Evolutionary conservation across 2,329 filamentous ascomycete genomes (phyloP).

Genomic region (Penicillium janthinellum): DNA sequence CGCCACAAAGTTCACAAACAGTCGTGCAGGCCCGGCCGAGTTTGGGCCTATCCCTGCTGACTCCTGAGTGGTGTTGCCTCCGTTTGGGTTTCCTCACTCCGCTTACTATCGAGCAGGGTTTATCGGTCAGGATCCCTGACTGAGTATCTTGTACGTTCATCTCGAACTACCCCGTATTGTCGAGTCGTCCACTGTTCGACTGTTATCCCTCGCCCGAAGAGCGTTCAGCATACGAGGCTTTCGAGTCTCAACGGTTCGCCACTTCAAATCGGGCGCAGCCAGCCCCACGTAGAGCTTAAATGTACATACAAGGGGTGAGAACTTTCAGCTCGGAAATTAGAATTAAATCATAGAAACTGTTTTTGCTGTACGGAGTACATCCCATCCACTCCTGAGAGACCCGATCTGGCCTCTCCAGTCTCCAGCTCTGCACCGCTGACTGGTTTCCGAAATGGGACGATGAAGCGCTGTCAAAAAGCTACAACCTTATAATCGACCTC

Average conservation of each 20-base stretch:
- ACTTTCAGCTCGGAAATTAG: no score
- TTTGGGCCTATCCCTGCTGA: background rate
- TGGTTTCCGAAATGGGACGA: no score
- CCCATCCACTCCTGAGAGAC: background rate
- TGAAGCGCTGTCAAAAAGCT: background rate
- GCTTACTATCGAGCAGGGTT: background rate
- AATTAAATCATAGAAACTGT: no score
- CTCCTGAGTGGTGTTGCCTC: background rate
- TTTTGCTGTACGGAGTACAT: no score
- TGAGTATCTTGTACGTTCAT: background rate
- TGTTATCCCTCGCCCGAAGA: background rate
- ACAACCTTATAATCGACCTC: background rate
- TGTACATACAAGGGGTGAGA: background rate
- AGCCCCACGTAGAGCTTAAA: background rate
- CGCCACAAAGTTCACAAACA: background rate
- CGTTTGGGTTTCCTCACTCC: background rate
- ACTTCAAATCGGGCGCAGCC: background rate
- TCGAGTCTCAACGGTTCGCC: background rate
- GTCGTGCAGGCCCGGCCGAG: background rate
- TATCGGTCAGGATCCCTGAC: background rate
- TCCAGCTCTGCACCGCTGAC: no score
- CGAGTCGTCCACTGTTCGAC: background rate
- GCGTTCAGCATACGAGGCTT: background rate
- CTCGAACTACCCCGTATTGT: background rate
- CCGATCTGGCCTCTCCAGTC: no score